Base-by-base conservation (phyloP, 345 rosid species). In the Durio zibethinus region DNA sequence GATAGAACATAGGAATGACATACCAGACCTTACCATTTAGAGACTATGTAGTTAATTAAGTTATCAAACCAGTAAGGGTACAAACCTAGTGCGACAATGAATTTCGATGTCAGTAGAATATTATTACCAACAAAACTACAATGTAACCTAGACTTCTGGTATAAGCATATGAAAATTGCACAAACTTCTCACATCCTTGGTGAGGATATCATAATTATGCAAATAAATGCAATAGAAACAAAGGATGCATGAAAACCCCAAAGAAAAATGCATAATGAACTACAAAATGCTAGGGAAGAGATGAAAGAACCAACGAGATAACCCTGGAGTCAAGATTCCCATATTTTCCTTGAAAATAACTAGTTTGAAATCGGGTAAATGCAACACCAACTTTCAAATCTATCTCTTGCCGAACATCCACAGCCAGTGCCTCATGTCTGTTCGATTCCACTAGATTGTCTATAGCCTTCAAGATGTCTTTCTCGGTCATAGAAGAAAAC, bases 301-400 rank as follows among this genome's bases (percentile, higher is more conserved):
- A 74, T 36, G 43, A 81, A 74, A 84, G 88, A 80, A 88, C 94
- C 67, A 64, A 94, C 99, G 99, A 94, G 88, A 94, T 94, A 83
- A 94, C 97, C 82, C 96, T 87, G 82, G 97, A 85, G 85, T 95
- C 99, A 43, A 93, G 97, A 84, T 84, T 89, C 83, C 95, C 98
- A 88, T 95, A 95, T 89, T 91, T 93, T 61, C 97, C 99, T 78
- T 95, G 99, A 82, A 95, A 95, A 87, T 81, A 93, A 88, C 87
- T 86, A 74, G 99, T 95, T 78, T 95, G 98, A 80, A 88, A 95
- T 63, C 99, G 89, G 3, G 99, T 93, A 88, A 95, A 95, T 76
- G 99, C 96, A 62, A 95, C 98, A 20, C 99, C 99, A 77, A 95
- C 99, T 95, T 95, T 95, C 83, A 95, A 86, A 89, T 95, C 99